Conservation (phyloP, 1,284 basidiomycete genomes). For the Fomes fomentarius region DNA sequence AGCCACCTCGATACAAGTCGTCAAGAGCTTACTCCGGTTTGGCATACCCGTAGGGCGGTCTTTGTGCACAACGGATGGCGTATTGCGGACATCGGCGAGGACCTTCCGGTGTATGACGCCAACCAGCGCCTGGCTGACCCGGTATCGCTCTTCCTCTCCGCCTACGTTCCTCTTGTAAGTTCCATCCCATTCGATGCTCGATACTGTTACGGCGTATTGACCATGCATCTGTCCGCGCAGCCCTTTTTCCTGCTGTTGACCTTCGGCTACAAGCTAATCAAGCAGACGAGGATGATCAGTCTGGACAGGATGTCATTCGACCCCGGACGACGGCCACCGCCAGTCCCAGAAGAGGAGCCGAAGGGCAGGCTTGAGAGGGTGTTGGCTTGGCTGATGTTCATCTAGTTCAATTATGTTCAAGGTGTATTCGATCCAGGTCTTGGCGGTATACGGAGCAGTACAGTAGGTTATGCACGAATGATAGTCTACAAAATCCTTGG, state of each 20-base stretch:
- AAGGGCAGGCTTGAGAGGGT: conserved; percentile 14
- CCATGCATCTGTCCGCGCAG: conserved; percentile 16
- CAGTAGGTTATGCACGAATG: too few relatives aligned
- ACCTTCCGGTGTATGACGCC: not conserved
- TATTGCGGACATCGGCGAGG: conserved; percentile 17
- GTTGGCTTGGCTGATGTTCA: conserved; percentile 16
- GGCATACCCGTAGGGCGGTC: conserved; percentile 21
- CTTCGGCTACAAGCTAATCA: conserved; percentile 36
- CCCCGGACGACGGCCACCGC: conserved; percentile 16
- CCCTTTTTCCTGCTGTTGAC: conserved; percentile 35
- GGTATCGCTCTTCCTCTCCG: conserved; percentile 30
- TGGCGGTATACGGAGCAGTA: too few relatives aligned
- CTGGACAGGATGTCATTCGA: conserved; percentile 33
- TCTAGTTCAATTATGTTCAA: too few relatives aligned
- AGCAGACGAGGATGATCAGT: conserved; percentile 32
- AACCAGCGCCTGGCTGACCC: conserved; percentile 13
- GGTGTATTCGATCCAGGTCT: too few relatives aligned
- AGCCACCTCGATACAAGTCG: not conserved
- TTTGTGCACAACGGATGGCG: conserved; percentile 33
- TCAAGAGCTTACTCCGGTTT: not conserved
- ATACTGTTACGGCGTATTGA: too few relatives aligned
- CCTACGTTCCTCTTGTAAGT: conserved; percentile 33
- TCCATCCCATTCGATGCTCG: too few relatives aligned
- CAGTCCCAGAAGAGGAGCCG: conserved; percentile 3
- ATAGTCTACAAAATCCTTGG: too few relatives aligned